A percentile compares a stretch with the other conserved stretches of the same genome.
phyloP scores from a whole-genome alignment of 2,329 filamentous ascomycete species.

The Verticillium albo-atrum region DNA sequence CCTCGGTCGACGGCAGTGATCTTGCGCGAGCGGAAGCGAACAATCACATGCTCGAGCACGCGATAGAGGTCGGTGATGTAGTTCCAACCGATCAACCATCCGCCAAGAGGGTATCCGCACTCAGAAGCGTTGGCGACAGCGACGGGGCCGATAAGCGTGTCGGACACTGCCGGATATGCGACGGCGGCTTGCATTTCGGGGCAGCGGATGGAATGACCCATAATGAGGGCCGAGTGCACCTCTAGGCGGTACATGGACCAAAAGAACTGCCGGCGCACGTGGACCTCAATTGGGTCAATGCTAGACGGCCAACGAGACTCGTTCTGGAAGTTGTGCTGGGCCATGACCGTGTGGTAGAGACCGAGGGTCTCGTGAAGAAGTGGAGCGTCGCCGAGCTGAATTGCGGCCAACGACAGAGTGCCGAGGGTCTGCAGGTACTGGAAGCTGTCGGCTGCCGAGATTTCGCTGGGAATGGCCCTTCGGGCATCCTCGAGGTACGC shows the following conservation, averaged over 20 bases:
- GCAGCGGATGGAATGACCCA: slow-evolving; percentile 23
- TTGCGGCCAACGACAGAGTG: slow-evolving; percentile 42
- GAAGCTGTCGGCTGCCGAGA: slow-evolving; percentile 5
- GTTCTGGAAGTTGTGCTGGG: slow-evolving; percentile 46
- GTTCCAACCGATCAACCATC: slow-evolving; percentile 53
- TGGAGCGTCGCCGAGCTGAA: slow-evolving; percentile 44
- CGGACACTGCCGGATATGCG: slow-evolving; percentile 6
- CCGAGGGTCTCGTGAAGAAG: slow-evolving; percentile 47
- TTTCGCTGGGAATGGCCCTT: slow-evolving; percentile 7
- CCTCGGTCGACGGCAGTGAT: slow-evolving; percentile 8
- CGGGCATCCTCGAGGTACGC: slow-evolving; percentile 12
- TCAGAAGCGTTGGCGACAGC: background rate
- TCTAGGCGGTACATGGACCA: slow-evolving; percentile 57
- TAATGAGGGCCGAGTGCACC: slow-evolving; percentile 48
- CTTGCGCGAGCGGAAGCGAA: slow-evolving; percentile 15
- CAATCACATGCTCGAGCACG: slow-evolving; percentile 45
- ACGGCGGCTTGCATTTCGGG: slow-evolving; percentile 13
- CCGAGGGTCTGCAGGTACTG: slow-evolving; percentile 28
- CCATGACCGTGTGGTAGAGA: slow-evolving; percentile 42
- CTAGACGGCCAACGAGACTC: slow-evolving; percentile 46
- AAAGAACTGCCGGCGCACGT: slow-evolving; percentile 26
- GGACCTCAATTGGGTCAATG: slow-evolving; percentile 34
- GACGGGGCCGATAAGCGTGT: slow-evolving; percentile 2
- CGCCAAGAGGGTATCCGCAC: slow-evolving; percentile 4
- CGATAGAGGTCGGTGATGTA: slow-evolving; percentile 53